Percentiles rank a stretch among this genome's conserved stretches.
phyloP scores from a whole-genome alignment of 2,329 filamentous ascomycete genomes.

The Colletotrichum endophyticum region DNA sequence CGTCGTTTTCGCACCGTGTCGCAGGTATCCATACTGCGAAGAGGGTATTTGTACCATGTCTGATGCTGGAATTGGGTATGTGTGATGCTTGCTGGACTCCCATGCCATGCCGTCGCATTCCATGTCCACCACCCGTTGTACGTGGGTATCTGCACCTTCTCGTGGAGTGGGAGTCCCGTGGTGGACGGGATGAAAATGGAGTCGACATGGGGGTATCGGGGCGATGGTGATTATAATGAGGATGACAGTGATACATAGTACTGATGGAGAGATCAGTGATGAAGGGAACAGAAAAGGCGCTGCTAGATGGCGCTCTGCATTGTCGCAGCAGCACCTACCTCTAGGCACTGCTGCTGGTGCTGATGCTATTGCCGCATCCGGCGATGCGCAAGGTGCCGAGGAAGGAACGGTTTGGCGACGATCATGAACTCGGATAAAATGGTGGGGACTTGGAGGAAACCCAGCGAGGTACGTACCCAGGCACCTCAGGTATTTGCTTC shows the following conservation, averaged over 20 bases:
- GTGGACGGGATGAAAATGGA: background rate
- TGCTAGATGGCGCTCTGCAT: background rate
- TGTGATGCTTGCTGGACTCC: background rate
- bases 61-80: background rate
- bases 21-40: background rate
- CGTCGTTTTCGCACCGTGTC: background rate
- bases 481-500: background rate
- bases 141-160: background rate
- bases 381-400: background rate
- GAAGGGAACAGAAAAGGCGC: background rate
- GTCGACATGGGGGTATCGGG: background rate
- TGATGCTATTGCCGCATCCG: background rate
- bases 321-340: background rate
- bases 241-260: background rate
- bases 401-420: background rate
- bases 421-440: conserved; percentile 10
- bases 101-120: background rate
- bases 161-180: background rate
- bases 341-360: background rate
- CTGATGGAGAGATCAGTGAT: background rate
- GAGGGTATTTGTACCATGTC: background rate
- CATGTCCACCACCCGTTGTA: background rate
- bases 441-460: background rate
- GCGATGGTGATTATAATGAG: background rate
- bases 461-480: background rate